Base-by-base conservation (phyloP, 257 asterid species). In the Perilla frutescens region DNA sequence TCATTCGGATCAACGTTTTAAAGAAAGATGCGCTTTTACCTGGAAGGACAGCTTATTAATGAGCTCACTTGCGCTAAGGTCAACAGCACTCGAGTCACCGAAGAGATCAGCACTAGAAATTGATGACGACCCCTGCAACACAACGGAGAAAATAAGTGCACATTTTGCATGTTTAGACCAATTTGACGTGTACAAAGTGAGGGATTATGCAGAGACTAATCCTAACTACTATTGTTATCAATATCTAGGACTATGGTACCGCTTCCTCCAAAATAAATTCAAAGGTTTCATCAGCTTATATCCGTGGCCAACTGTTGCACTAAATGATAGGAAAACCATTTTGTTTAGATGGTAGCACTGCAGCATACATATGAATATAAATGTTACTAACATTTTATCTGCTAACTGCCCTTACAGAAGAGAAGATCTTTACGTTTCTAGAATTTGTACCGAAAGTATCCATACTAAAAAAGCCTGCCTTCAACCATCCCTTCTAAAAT, bases 91-190 rank as follows among this genome's bases (percentile, higher is more conserved):
- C 1, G 85, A 65, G 56, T 76, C 76, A 9, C 98, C 99, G 76
- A 90, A 95, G 57, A 92, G 90, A 82, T 95, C 99, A 45, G 98
- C 96, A 79, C 98, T 95, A 37, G 98, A 95, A 68, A 95, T 95
- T 54, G 99, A 82, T 4, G 90, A 84, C 40, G 99, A 95, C 39
- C 96, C 96, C 99, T 95, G 59, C 75, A 76, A 64, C 73, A 80
- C 56, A 65, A 31, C 31, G 37, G 63, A 15, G 32, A 75, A 34
- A 2, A 34, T 34, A 34, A 34, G 37, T 1, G 37, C 48, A 61
- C 15, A 9, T 49, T 3, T 49, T 12, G 15, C 20, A 49, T 55
- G 59, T 31, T 41, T 7, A 54, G 4, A 43, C 57, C 12, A 29
- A 32, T 32, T 41, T 36, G 47, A 66, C 6, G 11, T 1, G 45